These are phyloP conservation scores for Fusarium musae DNA, from an alignment of 2,329 filamentous ascomycete species.

Conservation along the genomic window DNA sequence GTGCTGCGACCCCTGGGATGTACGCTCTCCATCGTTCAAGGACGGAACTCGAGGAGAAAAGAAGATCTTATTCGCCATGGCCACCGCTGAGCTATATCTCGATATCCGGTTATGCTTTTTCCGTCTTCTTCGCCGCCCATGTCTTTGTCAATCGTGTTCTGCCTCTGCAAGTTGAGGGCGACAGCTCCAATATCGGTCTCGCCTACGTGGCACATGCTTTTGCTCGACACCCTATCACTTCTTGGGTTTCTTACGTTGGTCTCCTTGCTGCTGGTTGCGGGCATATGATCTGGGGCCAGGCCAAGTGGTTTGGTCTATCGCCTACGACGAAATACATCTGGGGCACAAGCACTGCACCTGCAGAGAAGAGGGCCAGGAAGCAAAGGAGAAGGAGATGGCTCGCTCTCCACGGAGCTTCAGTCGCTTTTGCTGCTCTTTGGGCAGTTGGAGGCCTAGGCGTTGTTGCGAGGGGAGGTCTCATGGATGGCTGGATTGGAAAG, in stretches of 20 bases:
- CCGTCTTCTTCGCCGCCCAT: slow-evolving; percentile 75
- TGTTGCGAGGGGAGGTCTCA: slow-evolving; percentile 76
- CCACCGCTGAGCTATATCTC: slow-evolving; percentile 77
- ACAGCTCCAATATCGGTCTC: slow-evolving; percentile 85
- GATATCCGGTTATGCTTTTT: slow-evolving; percentile 76
- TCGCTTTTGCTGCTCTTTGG: slow-evolving; percentile 74
- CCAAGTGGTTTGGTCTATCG: slow-evolving; percentile 79
- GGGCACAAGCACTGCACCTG: slow-evolving; percentile 54
- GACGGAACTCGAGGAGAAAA: slow-evolving; percentile 42
- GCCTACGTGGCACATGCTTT: slow-evolving; percentile 89
- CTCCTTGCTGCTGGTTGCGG: slow-evolving; percentile 75
- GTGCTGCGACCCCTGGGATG: slow-evolving; percentile 70
- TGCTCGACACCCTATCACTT: slow-evolving; percentile 72
- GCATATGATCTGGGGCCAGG: slow-evolving; percentile 86
- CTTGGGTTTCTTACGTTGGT: slow-evolving; percentile 75
- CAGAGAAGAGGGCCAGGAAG: slow-evolving; percentile 63
- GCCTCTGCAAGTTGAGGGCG: slow-evolving; percentile 81
- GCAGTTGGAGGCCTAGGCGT: slow-evolving; percentile 82
- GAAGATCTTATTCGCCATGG: slow-evolving; percentile 61
- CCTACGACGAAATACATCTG: slow-evolving; percentile 63
- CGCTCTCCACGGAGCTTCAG: slow-evolving; percentile 73
- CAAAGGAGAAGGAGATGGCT: slow-evolving; percentile 75
- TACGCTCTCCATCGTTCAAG: slow-evolving; percentile 51
- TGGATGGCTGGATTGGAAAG: slow-evolving; percentile 81
- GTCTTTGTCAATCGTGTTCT: slow-evolving; percentile 79